Evolutionary conservation across 2,329 filamentous ascomycete species (phyloP).

Genomic region (Aspergillus quadrilineatus): DNA sequence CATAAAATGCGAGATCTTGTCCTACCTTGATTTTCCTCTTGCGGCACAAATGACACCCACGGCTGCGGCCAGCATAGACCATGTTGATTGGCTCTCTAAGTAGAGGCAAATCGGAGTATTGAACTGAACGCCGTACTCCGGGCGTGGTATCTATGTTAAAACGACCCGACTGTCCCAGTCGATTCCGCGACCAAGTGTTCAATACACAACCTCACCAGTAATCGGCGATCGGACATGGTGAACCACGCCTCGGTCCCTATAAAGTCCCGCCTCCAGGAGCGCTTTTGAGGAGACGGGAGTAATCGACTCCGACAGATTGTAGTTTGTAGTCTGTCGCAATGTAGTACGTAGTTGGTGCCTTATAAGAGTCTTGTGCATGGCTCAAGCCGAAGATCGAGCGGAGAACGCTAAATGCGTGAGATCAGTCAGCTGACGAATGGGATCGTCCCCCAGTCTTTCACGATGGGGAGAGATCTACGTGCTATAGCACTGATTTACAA

Average conservation of each 20-base stretch:
- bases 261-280: neutral
- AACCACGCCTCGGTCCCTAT: neutral
- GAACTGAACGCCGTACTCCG: neutral
- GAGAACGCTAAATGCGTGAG: constrained; percentile 2
- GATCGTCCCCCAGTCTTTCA: neutral
- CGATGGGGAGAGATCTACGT: neutral
- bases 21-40: constrained; percentile 43
- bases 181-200: constrained; percentile 1
- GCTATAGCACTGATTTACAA: no score
- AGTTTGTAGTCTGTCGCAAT: neutral
- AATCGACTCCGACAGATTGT: neutral
- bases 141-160: neutral
- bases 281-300: neutral
- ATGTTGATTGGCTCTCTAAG: constrained; percentile 23
- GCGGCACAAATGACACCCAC: constrained; percentile 41
- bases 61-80: constrained; percentile 44
- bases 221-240: constrained; percentile 16
- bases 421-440: constrained; percentile 12
- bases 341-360: neutral
- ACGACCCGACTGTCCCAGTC: neutral
- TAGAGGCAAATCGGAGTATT: neutral
- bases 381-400: constrained; percentile 6
- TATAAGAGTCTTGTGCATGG: neutral
- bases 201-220: constrained; percentile 6
- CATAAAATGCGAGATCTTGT: constrained; percentile 6